Evolutionary conservation across 306 rosid species (phyloP), one percentile per base, ranked within the genome.

Genomic region (Sindora glabra): DNA sequence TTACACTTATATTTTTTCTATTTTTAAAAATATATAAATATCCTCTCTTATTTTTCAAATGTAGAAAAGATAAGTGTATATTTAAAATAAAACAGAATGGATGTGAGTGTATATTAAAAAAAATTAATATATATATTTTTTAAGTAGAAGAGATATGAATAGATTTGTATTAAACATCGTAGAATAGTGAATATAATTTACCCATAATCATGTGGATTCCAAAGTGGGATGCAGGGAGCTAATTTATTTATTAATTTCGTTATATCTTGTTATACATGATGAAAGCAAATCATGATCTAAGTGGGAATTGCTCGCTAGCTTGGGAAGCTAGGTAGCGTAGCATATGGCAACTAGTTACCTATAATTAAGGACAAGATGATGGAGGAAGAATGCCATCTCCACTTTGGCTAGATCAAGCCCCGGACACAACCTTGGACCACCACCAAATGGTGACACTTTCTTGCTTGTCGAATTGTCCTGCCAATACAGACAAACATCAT

Each of bases 401-500:
- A 89, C 74, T 79, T 83, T 89, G 42, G 96, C 91, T 5, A 81
- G 77, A 52, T 89, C 96, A 48, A 86, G 70, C 23, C 86, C 97
- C 10, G 95, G 97, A 81, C 97, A 89, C 1, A 89, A 76, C 62
- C 89, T 64, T 73, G 83, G 82, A 25, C 97, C 97, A 64, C 95
- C 95, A 41, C 95, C 89, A 69, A 89, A 86, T 5, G 86, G 76
- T 27, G 87, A 71, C 59, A 73, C 81, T 66, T 83, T 83, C 63
- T 76, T 81, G 58, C 61, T 64, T 64, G 77, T 69, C 32, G 79
- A 69, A 58, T 83, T 77, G 17, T 74, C 86, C 86, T 82, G 62
- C 58, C 9, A 74, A 49, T 32, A 59, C 19, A 29, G 63, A 32
- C 75, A 74, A 62, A 48, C 25, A 62, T 38, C 48, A 7, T 2